These are phyloP conservation scores for Lachancea quebecensis DNA, from an alignment of 805 yeast genomes.

Conservation along the genomic window DNA sequence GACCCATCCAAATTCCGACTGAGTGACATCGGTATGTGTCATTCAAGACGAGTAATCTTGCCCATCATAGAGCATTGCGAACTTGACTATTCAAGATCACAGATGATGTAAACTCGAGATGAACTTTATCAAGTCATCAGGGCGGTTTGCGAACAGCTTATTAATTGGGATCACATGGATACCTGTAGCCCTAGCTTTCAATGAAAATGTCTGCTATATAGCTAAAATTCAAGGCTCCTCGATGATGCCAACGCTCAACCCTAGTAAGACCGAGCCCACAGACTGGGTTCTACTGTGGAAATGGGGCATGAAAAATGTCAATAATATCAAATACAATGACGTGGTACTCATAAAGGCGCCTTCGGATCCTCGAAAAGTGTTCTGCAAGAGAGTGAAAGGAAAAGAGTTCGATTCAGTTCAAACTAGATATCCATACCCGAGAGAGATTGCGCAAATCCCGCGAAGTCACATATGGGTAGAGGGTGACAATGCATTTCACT, in stretches of 20 bases:
- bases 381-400: slow-evolving; percentile 76
- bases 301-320: slow-evolving; percentile 43
- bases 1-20: neutral
- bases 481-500: slow-evolving; percentile 77
- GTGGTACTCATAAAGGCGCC: slow-evolving; percentile 77
- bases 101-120: neutral
- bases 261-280: slow-evolving; percentile 39
- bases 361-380: slow-evolving; percentile 62
- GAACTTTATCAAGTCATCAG: neutral
- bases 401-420: slow-evolving; percentile 60
- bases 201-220: slow-evolving; percentile 65
- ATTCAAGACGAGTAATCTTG: neutral
- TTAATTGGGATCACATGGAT: slow-evolving; percentile 57
- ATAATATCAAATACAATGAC: slow-evolving; percentile 53
- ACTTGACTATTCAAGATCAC: neutral
- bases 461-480: slow-evolving; percentile 88
- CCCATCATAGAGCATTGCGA: neutral
- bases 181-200: slow-evolving; percentile 65
- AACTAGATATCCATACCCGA: slow-evolving; percentile 59
- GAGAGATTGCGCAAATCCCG: slow-evolving; percentile 55
- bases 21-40: neutral
- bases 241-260: slow-evolving; percentile 87
- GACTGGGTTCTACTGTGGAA: slow-evolving; percentile 71
- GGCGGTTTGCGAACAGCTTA: slow-evolving; percentile 15
- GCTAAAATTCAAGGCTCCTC: slow-evolving; percentile 74